Base-by-base conservation (phyloP, 164 flowering plant genomes). In the Stephania japonica region DNA sequence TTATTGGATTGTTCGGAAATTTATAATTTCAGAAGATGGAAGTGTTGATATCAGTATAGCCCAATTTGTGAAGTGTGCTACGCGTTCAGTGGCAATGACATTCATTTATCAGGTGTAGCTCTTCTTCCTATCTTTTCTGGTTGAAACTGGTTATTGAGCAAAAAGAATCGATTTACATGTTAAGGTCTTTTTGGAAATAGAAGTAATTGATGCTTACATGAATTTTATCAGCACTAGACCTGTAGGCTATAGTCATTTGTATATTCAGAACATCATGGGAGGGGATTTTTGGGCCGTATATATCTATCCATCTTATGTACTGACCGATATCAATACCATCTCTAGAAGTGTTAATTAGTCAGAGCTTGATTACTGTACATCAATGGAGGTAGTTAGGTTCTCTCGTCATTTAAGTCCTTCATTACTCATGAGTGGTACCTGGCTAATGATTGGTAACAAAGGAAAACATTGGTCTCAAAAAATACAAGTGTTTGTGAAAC, bases 41-140 rank as follows among this genome's bases (percentile, higher is more conserved):
- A 81, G 80, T 71, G 97, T 94, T 69, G 93, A 94, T 80, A 85
- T 78, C 80, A 90, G 90, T 73, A 70, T 90, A 61, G 95, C 97
- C 74, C 88, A 89, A 42, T 94, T 90, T 81, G 91, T 91, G 69
- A 94, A 91, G 83, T 91, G 99, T 97, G 89, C 94, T 56, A 86
- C 90, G 89, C 91, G 95, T 13, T 50, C 82, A 21, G 65, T 92
- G 82, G 97, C 86, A 25, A 70, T 79, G 56, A 84, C 93, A 25
- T 84, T 70, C 26, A 85, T 90, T 70, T 84, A 82, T 53, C 92
- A 86, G 95, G 97, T 89, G 71, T 1, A 8, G 14, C 41, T 21
- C 27, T 32, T n/a, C 3, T 71, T 42, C 26, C 61, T 25, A 32
- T 68, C 72, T 24, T 67, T 6, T 3, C 23, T 25, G 25, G 42